Evolutionary conservation across 441 rosid species (phyloP), one percentile per base, ranked within the genome.

Genomic region (Manihot esculenta): DNA sequence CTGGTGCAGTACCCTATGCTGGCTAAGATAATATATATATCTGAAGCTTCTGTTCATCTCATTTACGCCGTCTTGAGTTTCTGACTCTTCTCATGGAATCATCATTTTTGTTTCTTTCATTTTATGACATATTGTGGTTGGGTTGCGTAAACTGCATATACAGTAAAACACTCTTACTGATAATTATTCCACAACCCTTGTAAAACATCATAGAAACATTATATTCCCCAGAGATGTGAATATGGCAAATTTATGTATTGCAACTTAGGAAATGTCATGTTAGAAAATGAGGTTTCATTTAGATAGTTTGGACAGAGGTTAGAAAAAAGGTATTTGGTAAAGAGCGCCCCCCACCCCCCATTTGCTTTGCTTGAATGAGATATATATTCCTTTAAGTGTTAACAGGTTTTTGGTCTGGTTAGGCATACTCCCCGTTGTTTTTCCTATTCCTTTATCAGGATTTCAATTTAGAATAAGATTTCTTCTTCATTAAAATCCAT

Each of bases 191-290:
- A 5, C 27, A 15, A 15, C 11, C 44, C 8, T 64, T 30, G 41
- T 49, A 2, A 21, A 54, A 30, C 50, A 20, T 21, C 15, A 24
- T 47, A 12, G 10, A 9, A 20, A 14, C 21, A 24, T 67, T 49
- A 20, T 67, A 49, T 54, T 35, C 33, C 49, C 35, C 3, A 35
- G 5, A 6, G 14, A 51, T 15, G 48, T 51, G 30, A 66, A 53
- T 20, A 2, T 17, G 18, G 30, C 10, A 23, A 23, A 24, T 45
- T 20, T 38, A 17, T 64, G 14, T 42, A 3, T 8, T 24, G 23
- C 62, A 56, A 68, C 63, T 56, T 53, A 23, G 26, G 45, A 27
- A 55, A 42, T 68, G 4, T 68, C 21, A 14, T 33, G 23, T 35
- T 21, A 38, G 27, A 5, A 53, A 54, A 27, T 18, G 47, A 61